Evolutionary conservation across 2,329 filamentous ascomycete genomes (phyloP), one percentile per base, ranked within the genome.

Genomic region (Neofusicoccum umdonicola): DNA sequence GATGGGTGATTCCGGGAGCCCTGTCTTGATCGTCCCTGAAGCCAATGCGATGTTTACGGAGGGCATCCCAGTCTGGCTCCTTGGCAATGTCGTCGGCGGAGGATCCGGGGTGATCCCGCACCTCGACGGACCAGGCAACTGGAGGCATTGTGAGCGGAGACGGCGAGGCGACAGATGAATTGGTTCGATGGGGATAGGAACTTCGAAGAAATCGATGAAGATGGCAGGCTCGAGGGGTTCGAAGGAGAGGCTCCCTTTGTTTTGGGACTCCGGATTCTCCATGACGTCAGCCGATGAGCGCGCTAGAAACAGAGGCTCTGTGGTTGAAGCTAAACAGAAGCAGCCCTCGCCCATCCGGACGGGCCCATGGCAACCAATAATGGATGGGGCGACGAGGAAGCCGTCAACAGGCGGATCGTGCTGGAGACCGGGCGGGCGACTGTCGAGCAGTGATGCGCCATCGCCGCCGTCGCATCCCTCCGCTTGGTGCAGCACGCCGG

Each of bases 41-140:
- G 1, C 80, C 80, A 44, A 81, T 71, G 5, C 76, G 75, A 63
- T 82, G 78, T 15, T 74, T 69, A 66, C 79, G 77, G 1, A 71
- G 72, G 0, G 67, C 66, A 13, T 67, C 67, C 80, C 81, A 83
- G 50, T 81, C 71, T 1, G 80, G 80, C 68, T 83, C 81, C 5
- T 76, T 69, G 15, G 71, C 70, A 37, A 83, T 79, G 12, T 81
- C 80, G 31, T 75, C 67, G 4, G 66, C 68, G 0, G 76, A 71
- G 0, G 79, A 81, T 5, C 80, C 80, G 0, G 77, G 76, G 67
- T 79, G 78, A 42, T 73, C 48, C n/a, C 68, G 69, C 2, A 72
- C 72, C 27, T 61, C 66, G 39, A 74, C 69, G 22, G 65, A 65
- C 71, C 74, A 74, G 15, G 72, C 72, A 27, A 74, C 44, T 34